phyloP scores from a whole-genome alignment of 116 monocot species.

The Papilionanthe hybrid region DNA sequence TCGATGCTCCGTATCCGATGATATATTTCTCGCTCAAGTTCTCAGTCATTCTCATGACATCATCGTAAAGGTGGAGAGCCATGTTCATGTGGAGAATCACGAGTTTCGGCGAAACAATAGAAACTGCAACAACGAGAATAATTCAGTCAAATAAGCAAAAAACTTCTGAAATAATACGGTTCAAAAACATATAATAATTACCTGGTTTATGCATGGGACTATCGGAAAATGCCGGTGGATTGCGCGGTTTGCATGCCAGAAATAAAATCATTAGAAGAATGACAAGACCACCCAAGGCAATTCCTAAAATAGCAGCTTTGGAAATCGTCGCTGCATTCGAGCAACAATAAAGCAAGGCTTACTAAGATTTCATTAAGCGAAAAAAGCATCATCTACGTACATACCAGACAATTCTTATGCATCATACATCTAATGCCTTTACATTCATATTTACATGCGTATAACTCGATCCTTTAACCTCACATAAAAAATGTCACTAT shows the following conservation, averaged over 20 bases:
- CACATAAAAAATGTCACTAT: too few relatives aligned
- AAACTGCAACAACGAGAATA: conserved; percentile 26
- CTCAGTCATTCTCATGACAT: conserved; percentile 99
- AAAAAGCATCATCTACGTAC: not conserved
- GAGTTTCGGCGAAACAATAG: conserved; percentile 57
- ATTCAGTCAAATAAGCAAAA: not conserved
- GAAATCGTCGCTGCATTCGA: conserved; percentile 47
- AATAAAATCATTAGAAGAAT: conserved; percentile 73
- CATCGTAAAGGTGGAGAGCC: conserved; percentile 97
- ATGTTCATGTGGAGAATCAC: conserved; percentile 98
- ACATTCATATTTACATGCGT: too few relatives aligned
- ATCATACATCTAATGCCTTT: too few relatives aligned
- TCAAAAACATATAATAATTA: not conserved
- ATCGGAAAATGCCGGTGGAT: conserved; percentile 43
- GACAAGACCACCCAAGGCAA: conserved; percentile 69
- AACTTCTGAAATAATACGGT: not conserved
- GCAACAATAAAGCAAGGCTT: not conserved
- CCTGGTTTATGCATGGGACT: conserved; percentile 59
- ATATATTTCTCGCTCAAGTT: conserved; percentile 92
- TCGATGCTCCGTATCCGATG: conserved; percentile 94
- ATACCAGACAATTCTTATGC: too few relatives aligned
- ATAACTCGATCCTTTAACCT: too few relatives aligned
- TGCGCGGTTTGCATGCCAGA: conserved; percentile 67
- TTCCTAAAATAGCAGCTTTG: conserved; percentile 78
- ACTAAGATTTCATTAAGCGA: not conserved